Conservation (phyloP, 148 eudicot species). For the Arctostaphylos glauca region DNA sequence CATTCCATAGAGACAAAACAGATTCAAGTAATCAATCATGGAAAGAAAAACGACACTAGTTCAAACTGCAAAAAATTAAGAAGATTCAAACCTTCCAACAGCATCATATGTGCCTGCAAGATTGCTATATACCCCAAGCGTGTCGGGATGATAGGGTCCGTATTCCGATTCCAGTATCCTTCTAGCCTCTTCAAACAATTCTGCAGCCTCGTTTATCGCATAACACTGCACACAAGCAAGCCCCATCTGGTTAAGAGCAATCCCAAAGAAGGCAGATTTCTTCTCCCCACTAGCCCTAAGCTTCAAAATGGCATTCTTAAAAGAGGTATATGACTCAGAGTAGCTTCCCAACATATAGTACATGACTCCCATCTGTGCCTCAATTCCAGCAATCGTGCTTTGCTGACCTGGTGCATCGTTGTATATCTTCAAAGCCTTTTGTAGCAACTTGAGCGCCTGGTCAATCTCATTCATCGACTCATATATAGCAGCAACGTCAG, state of each 20-base stretch:
- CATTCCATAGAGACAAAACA: not conserved
- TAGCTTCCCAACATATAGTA: constrained; percentile 84
- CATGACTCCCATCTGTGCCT: constrained; percentile 98
- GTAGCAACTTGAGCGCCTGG: constrained; percentile 75
- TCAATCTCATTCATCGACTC: constrained; percentile 97
- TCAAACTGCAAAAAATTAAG: not conserved
- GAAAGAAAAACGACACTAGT: not conserved
- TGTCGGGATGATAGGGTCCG: constrained; percentile 93
- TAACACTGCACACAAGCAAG: constrained; percentile 90
- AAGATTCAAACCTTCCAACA: constrained; percentile 69
- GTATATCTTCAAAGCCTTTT: constrained; percentile 87
- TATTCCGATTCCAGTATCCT: constrained; percentile 76
- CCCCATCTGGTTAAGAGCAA: constrained; percentile 98
- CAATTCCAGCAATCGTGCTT: constrained; percentile 91
- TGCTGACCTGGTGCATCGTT: constrained; percentile 93
- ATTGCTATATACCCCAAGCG: constrained; percentile 94
- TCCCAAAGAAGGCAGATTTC: constrained; percentile 92
- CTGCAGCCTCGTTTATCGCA: constrained; percentile 77
- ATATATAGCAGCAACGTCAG: constrained; percentile 87
- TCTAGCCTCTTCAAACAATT: constrained; percentile 89
- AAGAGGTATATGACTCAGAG: constrained; percentile 65
- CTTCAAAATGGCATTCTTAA: constrained; percentile 66
- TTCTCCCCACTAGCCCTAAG: constrained; percentile 88
- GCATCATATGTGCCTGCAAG: constrained; percentile 99
- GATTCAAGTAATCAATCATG: not conserved